Evolutionary conservation across 441 rosid species (phyloP).

Genomic region (Pelargonium fulgidum): DNA sequence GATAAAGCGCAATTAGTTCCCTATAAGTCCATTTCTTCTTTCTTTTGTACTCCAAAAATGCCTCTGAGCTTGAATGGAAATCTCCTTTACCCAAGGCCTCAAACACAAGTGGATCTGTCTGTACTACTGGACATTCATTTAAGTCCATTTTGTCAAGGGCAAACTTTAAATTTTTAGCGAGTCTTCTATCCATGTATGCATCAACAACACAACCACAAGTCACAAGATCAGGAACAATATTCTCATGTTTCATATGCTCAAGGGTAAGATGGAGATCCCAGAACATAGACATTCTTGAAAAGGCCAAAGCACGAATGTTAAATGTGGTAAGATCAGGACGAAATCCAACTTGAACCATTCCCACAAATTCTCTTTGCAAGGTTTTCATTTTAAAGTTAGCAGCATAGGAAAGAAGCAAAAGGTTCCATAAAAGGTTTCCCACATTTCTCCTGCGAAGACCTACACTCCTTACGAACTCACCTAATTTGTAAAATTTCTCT

Average conservation of each 20-base stretch:
- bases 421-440: conserved; percentile 68
- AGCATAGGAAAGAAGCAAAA: conserved; percentile 57
- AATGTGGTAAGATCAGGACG: conserved; percentile 62
- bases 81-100: conserved; percentile 72
- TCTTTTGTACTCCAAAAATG: conserved; percentile 51
- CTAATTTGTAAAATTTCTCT: conserved; percentile 43
- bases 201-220: conserved; percentile 69
- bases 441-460: conserved; percentile 55
- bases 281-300: conserved; percentile 63
- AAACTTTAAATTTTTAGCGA: conserved; percentile 55
- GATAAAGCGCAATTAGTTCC: conserved; percentile 43
- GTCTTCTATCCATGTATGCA: conserved; percentile 59
- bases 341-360: conserved; percentile 54
- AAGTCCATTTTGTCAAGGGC: conserved; percentile 43
- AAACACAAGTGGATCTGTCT: conserved; percentile 54
- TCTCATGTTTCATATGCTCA: conserved; percentile 59
- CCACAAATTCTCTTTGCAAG: conserved; percentile 65
- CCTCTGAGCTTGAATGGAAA: conserved; percentile 65
- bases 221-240: conserved; percentile 60
- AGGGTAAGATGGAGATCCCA: conserved; percentile 85
- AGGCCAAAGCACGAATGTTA: conserved; percentile 59
- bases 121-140: conserved; percentile 40
- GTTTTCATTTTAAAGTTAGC: conserved; percentile 76
- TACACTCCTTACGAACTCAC: conserved; percentile 52
- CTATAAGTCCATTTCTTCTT: conserved; percentile 50